Evolutionary conservation across 1,284 basidiomycete species (phyloP).

Genomic region (Porogramme epimiltina): DNA sequence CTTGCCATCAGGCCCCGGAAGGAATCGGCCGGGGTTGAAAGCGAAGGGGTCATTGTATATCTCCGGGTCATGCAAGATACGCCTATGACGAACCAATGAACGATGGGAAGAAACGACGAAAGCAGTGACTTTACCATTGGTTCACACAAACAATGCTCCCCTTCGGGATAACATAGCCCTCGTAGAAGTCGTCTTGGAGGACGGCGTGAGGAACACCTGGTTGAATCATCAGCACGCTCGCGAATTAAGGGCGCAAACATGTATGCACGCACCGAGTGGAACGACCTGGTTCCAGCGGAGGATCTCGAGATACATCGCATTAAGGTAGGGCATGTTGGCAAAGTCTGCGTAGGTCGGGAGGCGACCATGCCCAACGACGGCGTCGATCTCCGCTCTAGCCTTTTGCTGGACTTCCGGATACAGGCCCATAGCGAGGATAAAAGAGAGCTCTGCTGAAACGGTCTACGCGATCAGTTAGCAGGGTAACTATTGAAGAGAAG

Average conservation of each 20-base stretch:
- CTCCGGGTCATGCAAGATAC: constrained; percentile 30
- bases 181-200: constrained; percentile 30
- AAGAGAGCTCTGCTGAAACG: constrained; percentile 25
- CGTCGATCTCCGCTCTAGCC: constrained; percentile 34
- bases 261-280: constrained; percentile 24
- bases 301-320: constrained; percentile 32
- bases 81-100: background rate
- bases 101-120: background rate
- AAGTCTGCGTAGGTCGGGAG: constrained; percentile 33
- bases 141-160: constrained; percentile 30
- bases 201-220: constrained; percentile 27
- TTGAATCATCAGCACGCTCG: background rate
- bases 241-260: background rate
- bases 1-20: constrained; percentile 9
- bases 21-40: constrained; percentile 34
- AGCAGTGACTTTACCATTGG: constrained; percentile 19
- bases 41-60: constrained; percentile 28
- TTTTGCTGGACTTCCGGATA: constrained; percentile 32
- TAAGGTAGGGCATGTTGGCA: constrained; percentile 30
- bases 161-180: constrained; percentile 32
- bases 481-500: background rate
- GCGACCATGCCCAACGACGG: constrained; percentile 29
- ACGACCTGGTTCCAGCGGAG: constrained; percentile 30
- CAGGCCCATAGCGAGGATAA: constrained; percentile 32
- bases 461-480: constrained; percentile 22